These are phyloP conservation scores for Chamaenerion angustifolium DNA, from an alignment of 345 rosid species.

Conservation along the genomic window DNA sequence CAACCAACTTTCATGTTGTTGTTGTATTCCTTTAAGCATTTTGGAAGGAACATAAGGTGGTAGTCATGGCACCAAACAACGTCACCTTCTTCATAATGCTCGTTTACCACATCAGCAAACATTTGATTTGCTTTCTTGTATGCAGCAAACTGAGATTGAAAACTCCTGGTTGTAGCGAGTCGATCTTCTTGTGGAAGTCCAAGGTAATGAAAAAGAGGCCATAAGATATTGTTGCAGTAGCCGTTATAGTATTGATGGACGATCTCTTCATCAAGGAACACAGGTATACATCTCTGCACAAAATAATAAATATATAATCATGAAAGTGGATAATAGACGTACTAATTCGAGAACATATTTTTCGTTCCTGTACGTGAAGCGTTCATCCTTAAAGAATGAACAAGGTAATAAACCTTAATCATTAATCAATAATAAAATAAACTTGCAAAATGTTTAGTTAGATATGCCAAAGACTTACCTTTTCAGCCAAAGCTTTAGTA, in stretches of 20 bases:
- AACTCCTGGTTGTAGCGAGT: constrained; percentile 94
- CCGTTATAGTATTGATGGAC: constrained; percentile 99
- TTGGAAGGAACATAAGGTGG: constrained; percentile 96
- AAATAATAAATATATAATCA: constrained; percentile 4
- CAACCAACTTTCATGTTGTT: constrained; percentile 95
- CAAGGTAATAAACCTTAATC: no score
- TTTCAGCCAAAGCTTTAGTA: constrained; percentile 92
- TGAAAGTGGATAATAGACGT: not conserved
- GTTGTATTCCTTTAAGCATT: constrained; percentile 79
- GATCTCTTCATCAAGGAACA: constrained; percentile 97
- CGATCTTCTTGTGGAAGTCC: constrained; percentile 99
- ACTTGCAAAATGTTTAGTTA: constrained; percentile 5
- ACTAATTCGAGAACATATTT: no score
- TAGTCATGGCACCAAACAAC: constrained; percentile 99
- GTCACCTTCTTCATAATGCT: constrained; percentile 94
- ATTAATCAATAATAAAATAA: no score
- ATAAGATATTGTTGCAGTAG: constrained; percentile 92
- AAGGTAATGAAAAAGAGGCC: constrained; percentile 99
- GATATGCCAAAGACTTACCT: constrained; percentile 24
- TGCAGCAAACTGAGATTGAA: constrained; percentile 94
- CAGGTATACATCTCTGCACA: constrained; percentile 91
- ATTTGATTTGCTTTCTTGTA: constrained; percentile 95
- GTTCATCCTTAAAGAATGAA: no score
- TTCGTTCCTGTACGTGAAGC: no score
- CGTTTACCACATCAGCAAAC: constrained; percentile 93